These are phyloP conservation scores for Picochlorum sp. DNA, from an alignment of 139 green algal species.

Conservation along the genomic window DNA sequence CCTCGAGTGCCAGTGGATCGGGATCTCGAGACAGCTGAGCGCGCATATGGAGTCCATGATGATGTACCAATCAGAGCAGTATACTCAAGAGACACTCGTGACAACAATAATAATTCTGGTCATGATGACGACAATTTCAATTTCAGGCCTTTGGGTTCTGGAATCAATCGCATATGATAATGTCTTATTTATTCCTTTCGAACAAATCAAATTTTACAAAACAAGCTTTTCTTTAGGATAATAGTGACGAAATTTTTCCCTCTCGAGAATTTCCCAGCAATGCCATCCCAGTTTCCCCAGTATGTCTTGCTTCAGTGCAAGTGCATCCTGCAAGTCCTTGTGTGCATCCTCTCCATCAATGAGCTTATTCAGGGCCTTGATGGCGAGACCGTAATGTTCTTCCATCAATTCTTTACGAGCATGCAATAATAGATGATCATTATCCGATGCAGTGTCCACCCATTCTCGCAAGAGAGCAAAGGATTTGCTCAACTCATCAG, in stretches of 20 bases:
- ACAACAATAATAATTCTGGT: too few relatives aligned
- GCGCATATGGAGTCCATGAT: neutral
- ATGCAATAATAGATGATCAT: conserved; percentile 47
- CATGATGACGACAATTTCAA: neutral
- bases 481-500: neutral
- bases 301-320: conserved; percentile 33
- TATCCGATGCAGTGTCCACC: conserved; percentile 48
- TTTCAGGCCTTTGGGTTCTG: conserved; percentile 5
- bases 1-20: neutral
- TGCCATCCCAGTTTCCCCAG: conserved; percentile 43
- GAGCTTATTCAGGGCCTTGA: conserved; percentile 34
- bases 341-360: conserved; percentile 31
- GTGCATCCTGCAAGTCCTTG: conserved; percentile 23
- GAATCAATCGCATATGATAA: neutral
- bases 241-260: conserved; percentile 17
- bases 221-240: conserved; percentile 42
- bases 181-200: neutral
- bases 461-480: conserved; percentile 51
- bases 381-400: conserved; percentile 26
- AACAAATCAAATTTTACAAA: conserved; percentile 31
- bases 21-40: neutral
- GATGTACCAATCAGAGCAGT: neutral
- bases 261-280: conserved; percentile 45
- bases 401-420: conserved; percentile 40
- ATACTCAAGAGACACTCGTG: neutral